Evolutionary conservation across 169 alveolate species (phyloP), one percentile per base, ranked within the genome.

Genomic region (Amoebophrya sp.): DNA sequence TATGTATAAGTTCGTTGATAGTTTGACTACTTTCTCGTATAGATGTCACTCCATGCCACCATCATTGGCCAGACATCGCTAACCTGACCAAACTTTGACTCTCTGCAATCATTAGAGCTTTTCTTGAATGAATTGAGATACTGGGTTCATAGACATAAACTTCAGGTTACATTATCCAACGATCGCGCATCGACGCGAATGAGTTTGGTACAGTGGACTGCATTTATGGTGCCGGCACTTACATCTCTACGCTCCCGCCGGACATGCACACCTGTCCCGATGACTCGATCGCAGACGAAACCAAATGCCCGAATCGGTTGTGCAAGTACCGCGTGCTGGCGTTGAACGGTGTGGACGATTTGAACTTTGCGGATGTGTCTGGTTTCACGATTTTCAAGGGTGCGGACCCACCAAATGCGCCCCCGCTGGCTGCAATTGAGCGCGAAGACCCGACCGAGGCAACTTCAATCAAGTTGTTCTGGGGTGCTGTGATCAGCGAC

Each of bases 261-360:
- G 39, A 92, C 36, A 41, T 38, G 41, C 92, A 92, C 89, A 38
- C 90, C 29, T 92, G 93, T 33, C 14, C 89, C 83, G 93, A 92
- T 40, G 91, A 89, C 78, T 89, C 92, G 24, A 91, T 89, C 34
- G 41, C 65, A 18, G 18, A 47, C 65, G 65, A 47, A 18, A 18
- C 40, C 41, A 14, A 78, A 29, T 92, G 93, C 78, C 53, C 89
- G 3, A 26, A n/a, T 3, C 89, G 93, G 0, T n/a, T 54, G n/a
- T 83, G 93, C 90, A 92, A 92, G 53, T 92, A 92, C 41, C 93
- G 93, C 0, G 93, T 92, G 47, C 40, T 92, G 93, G 93, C 93
- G 53, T 78, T 92, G 47, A 92, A 92, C 78, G 93, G 93, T 36
- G 90, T 92, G 78, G 93, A 92, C 34, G 93, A 92, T 53, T 91